Base-by-base conservation (phyloP, 176 grass and related monocot genomes). In the Guadua angustifolia region DNA sequence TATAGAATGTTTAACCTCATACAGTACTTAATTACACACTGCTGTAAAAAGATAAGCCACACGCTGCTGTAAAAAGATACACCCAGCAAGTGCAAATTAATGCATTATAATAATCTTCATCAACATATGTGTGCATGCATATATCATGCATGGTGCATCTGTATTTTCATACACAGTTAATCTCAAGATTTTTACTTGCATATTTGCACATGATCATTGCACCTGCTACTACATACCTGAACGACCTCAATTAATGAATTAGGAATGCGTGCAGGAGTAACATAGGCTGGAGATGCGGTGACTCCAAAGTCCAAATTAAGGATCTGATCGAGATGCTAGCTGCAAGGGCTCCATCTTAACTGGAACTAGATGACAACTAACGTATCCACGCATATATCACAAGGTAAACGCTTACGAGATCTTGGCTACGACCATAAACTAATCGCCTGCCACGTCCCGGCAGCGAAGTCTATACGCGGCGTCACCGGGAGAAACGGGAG, bases 401-500 rank as follows among this genome's bases (percentile, higher is more conserved):
- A 32, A 39, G 47, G 14, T 75, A 53, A 51, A 60, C 22, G 57
- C 2, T 45, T 0, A 4, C 59, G 42, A 38, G 51, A 75, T 75
- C 73, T 40, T 56, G 12, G 16, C 11, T 9, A 16, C 18, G 40
- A 25, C 29, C 15, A 15, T 78, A 85, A 70, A 69, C 40, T 25
- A 78, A 70, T 11, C 72, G 5, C 22, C 58, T 10, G 58, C 56
- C 77, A 80, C 63, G 63, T 80, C 63, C 45, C 7, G 47, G 75
- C 55, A 0, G 57, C 83, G 53, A 16, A 6, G 74, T 56, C 74
- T 43, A 49, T 39, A 14, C 65, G 83, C 84, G 57, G 69, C 57
- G 69, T 86, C 84, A 73, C 77, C 68, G 50, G 3, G 35, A 71
- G 67, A 44, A 60, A 45, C 36, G 51, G 7, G 46, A 40, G 51